Conservation (phyloP, 2,329 filamentous ascomycete genomes). For the Aspergillus bombycis region DNA sequence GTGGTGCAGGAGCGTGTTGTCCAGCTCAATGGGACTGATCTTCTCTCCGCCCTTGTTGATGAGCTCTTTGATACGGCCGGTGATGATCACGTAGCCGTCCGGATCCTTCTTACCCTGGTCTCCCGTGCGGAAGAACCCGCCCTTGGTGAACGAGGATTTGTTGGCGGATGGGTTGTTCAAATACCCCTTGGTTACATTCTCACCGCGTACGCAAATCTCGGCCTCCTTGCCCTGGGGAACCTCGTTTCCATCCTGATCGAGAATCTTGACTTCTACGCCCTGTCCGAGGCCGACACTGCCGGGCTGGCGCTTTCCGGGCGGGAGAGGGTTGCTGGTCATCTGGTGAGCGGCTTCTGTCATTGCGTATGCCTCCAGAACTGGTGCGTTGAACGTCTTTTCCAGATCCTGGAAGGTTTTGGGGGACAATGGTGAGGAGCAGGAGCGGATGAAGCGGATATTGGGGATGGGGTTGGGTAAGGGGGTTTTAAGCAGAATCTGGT, state of each 20-base stretch:
- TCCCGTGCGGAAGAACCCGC: constrained; percentile 85
- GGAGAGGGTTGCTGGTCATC: constrained; percentile 63
- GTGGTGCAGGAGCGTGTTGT: constrained; percentile 77
- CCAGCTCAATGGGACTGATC: constrained; percentile 84
- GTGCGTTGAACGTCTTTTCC: constrained; percentile 73
- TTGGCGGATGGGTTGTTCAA: constrained; percentile 82
- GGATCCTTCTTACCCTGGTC: constrained; percentile 81
- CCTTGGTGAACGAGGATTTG: constrained; percentile 69
- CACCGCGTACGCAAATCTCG: constrained; percentile 80
- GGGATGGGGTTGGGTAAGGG: constrained; percentile 70
- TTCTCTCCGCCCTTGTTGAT: constrained; percentile 90
- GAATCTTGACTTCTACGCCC: constrained; percentile 79
- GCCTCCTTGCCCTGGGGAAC: constrained; percentile 71
- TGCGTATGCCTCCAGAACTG: constrained; percentile 85
- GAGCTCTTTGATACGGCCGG: constrained; percentile 89
- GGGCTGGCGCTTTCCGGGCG: constrained; percentile 72
- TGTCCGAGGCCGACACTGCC: constrained; percentile 82
- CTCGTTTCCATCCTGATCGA: constrained; percentile 70
- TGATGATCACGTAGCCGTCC: constrained; percentile 83
- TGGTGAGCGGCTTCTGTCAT: constrained; percentile 81
- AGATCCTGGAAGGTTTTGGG: constrained; percentile 81
- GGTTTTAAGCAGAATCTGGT: constrained; percentile 81
- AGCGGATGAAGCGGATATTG: constrained; percentile 81
- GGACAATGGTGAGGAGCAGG: constrained; percentile 80
- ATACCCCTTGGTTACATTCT: constrained; percentile 84